Conservation (phyloP, 306 rosid genomes). For the Rosa rugosa region DNA sequence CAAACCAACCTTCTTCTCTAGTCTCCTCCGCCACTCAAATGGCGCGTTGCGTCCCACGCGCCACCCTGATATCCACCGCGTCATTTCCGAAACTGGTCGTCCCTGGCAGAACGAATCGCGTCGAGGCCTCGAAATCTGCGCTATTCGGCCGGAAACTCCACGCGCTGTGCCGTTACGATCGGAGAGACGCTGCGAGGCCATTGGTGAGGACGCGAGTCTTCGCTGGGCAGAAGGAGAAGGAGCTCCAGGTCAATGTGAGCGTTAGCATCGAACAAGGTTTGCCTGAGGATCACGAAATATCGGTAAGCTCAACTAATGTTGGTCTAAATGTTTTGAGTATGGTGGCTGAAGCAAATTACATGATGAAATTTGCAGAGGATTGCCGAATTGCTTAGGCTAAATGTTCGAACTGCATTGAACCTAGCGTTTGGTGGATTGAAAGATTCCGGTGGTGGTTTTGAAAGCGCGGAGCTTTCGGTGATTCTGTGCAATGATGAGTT, state of each 20-base stretch:
- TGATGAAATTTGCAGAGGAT: constrained; percentile 47
- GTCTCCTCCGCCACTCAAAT: constrained; percentile 36
- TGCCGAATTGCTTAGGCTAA: constrained; percentile 73
- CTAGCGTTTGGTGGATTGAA: constrained; percentile 67
- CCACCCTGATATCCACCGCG: constrained; percentile 25
- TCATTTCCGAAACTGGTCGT: constrained; percentile 20
- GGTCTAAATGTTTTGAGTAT: not conserved
- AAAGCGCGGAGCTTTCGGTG: constrained; percentile 47
- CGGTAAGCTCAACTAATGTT: constrained; percentile 35
- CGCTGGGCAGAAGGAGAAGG: constrained; percentile 51
- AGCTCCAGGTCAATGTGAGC: constrained; percentile 58
- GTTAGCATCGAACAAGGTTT: constrained; percentile 71
- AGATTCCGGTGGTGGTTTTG: constrained; percentile 50
- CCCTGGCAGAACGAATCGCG: constrained; percentile 2
- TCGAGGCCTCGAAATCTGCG: constrained; percentile 20
- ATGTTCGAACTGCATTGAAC: constrained; percentile 78
- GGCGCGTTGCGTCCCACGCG: constrained; percentile 52
- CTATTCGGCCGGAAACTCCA: constrained; percentile 38
- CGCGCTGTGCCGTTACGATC: constrained; percentile 26
- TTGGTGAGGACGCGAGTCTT: constrained; percentile 17
- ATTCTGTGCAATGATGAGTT: constrained; percentile 80
- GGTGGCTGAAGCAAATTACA: not conserved
- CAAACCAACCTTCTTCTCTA: not conserved
- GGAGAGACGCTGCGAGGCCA: constrained; percentile 15
- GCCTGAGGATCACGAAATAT: constrained; percentile 70